Evolutionary conservation across 2,329 filamentous ascomycete genomes (phyloP), one percentile per base, ranked within the genome.

Genomic region (Rhynchosporium agropyri): DNA sequence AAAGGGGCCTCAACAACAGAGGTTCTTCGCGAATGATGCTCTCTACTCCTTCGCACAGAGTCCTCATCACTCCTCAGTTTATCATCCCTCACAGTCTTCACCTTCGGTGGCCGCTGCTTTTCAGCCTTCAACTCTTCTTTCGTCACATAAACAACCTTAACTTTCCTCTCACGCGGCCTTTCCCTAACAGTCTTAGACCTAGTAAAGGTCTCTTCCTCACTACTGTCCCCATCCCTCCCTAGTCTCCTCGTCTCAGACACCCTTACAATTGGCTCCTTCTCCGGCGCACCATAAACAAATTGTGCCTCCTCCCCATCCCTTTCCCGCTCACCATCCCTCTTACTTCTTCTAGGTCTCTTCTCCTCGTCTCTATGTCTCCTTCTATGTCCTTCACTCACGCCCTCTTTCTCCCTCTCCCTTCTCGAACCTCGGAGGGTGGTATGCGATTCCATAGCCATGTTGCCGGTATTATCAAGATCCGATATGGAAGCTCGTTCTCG

Each of bases 401-500:
- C 33, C 3, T 38, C 51, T 28, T 26, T 38, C 46, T 26, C 29
- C 2, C 10, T 15, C n/a, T 50, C 48, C 29, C 48, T 50, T 49
- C 65, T 70, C 29, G 60, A 36, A 56, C 62, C 70, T 31, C 68
- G 62, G 10, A 66, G 38, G 29, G 67, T 70, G 60, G 67, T 55
- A 66, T 67, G 69, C 28, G 71, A 70, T 64, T 71, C 70, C 10
- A 70, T 65, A 38, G 67, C 64, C 66, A 71, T 70, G 54, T 65
- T 72, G 20, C 15, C 36, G 51, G 8, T 28, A 55, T 46, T n/a
- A 55, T 60, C 31, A 61, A 40, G 65, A 67, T 59, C 60, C 61
- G 33, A 36, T 10, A 10, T 67, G 45, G 51, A 54, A 53, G 33
- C 6, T 5, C 36, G 8, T 1, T 20, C 29, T 62, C 62, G 29